Base-by-base conservation (phyloP, 257 asterid species). In the Datura wrightii region DNA sequence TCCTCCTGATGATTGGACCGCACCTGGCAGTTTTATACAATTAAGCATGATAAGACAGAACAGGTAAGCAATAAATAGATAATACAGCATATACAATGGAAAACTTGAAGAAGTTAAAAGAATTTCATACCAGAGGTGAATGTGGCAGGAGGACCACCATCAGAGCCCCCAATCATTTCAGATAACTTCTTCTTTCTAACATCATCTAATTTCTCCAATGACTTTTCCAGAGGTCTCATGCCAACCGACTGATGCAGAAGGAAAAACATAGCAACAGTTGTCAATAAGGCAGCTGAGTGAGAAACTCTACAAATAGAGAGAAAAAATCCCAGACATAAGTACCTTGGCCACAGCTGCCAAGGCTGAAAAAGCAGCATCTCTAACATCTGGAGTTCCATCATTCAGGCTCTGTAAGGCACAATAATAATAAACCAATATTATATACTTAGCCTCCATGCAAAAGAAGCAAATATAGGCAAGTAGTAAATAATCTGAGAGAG, bases 301-400 rank as follows among this genome's bases (percentile, higher is more conserved):
- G 60, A 82, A 56, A 14, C 82, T 74, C 46, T 52, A 86, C 70
- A 84, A 84, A 2, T 52, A 66, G 82, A 88, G 63, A 60, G 79
- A 86, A 82, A 53, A 39, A 54, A 54, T 79, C 72, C 18, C 13
- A 48, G 44, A 62, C 78, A 84, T 50, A 80, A 76, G 16, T 88
- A 97, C 99, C 99, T 94, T 94, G 83, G 99, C 98, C 83, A 94
- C 83, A 85, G 99, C 97, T 44, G 99, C 93, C 95, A 97, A 90
- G 80, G 95, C 97, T 10, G 98, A 94, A 89, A 97, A 97, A 56
- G 99, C 98, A 63, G 99, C 98, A 93, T 97, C 99, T 89, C 99
- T 92, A 85, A 97, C 99, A 3, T 97, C 99, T 82, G 99, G 99
- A 55, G 99, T 97, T 85, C 99, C 99, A 86, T 97, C 99, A 90